Evolutionary conservation across 768 basidiomycete genomes (phyloP).

Genomic region (Rhizopogon rudus): DNA sequence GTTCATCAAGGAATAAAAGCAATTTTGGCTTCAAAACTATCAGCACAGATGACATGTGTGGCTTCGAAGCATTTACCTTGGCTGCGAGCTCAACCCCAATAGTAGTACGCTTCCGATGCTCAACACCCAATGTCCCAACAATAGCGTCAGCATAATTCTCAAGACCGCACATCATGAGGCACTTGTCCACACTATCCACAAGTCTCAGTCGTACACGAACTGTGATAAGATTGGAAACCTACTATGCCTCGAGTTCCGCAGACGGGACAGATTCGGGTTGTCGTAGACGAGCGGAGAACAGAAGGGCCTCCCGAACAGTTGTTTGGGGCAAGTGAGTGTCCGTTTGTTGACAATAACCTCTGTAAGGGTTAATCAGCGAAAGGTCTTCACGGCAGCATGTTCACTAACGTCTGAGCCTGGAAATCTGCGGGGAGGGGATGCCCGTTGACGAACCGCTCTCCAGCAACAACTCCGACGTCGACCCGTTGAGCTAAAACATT

Average conservation of each 20-base stretch:
- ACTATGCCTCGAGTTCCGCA: conserved; percentile 78
- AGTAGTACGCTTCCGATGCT: conserved; percentile 51
- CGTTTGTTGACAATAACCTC: conserved; percentile 82
- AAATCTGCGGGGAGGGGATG: conserved; percentile 51
- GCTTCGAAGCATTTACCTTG: conserved; percentile 26
- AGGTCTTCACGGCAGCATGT: not conserved
- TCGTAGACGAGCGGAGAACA: conserved; percentile 75
- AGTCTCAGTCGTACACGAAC: not conserved
- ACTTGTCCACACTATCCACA: conserved; percentile 42
- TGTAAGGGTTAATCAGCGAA: conserved; percentile 14
- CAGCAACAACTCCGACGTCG: conserved; percentile 41
- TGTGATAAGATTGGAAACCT: conserved; percentile 21
- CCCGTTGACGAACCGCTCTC: conserved; percentile 53
- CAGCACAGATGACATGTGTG: not conserved
- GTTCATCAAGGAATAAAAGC: conserved; percentile 56
- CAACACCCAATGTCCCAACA: conserved; percentile 49
- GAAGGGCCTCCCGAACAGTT: conserved; percentile 77
- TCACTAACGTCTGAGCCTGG: conserved; percentile 50
- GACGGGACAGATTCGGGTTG: conserved; percentile 62
- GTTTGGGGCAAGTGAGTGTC: conserved; percentile 72
- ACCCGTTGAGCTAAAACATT: conserved; percentile 52
- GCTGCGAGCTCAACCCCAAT: conserved; percentile 61
- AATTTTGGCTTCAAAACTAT: conserved; percentile 30
- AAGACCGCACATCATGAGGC: conserved; percentile 63
- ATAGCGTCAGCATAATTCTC: conserved; percentile 57